Percentiles rank a stretch among this genome's conserved stretches.
Conservation (phyloP, 1,139 yeast species). For the Williopsis jadinii region DNA sequence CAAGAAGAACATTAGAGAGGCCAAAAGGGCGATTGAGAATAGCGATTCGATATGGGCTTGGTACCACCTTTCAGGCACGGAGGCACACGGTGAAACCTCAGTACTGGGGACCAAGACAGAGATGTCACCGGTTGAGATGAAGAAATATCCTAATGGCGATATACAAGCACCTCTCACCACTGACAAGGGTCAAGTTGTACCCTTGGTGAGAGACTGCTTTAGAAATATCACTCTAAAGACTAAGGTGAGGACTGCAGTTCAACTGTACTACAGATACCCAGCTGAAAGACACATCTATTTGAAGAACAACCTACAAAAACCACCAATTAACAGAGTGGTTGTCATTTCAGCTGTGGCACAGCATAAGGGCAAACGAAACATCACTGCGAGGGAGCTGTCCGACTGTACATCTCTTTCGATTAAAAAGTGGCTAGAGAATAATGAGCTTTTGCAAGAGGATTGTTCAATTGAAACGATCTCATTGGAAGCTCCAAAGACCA, state of each 20-base stretch:
- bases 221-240: slow-evolving; percentile 25
- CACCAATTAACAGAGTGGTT: slow-evolving; percentile 22
- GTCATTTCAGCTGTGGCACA: slow-evolving; percentile 19
- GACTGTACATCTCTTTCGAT: slow-evolving; percentile 9
- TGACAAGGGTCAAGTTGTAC: slow-evolving; percentile 16
- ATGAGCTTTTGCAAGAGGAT: slow-evolving; percentile 1
- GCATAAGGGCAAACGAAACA: slow-evolving; percentile 3
- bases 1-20: slow-evolving; percentile 13
- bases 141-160: slow-evolving; percentile 23
- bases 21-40: slow-evolving; percentile 12
- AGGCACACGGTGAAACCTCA: slow-evolving; percentile 27
- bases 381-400: slow-evolving; percentile 7
- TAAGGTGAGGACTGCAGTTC: slow-evolving; percentile 16
- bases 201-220: slow-evolving; percentile 26
- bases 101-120: slow-evolving; percentile 38
- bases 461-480: slow-evolving; percentile 14
- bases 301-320: slow-evolving; percentile 7
- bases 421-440: slow-evolving; percentile 8
- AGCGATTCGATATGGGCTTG: slow-evolving; percentile 20
- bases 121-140: slow-evolving; percentile 32
- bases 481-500: slow-evolving; percentile 13
- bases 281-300: slow-evolving; percentile 18
- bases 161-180: slow-evolving; percentile 22
- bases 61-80: slow-evolving; percentile 9
- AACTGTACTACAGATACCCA: slow-evolving; percentile 17